A percentile compares a stretch with the other conserved stretches of the same genome.
These are phyloP conservation scores for Aureobasidium leucospermi DNA, from an alignment of 2,329 filamentous ascomycete species.

Conservation along the genomic window DNA sequence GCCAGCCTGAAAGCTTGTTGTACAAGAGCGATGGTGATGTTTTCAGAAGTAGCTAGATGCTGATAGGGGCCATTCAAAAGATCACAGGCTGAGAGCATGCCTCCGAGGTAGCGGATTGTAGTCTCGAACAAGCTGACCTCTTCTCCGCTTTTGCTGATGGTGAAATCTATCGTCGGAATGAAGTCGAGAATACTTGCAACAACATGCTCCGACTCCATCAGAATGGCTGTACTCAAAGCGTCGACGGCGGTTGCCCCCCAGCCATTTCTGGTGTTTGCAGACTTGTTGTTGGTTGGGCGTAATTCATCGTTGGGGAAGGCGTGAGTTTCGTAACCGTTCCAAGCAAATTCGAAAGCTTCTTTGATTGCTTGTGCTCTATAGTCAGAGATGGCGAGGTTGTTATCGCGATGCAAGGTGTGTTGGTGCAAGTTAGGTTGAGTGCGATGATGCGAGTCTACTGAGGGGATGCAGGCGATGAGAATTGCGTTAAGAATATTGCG, in stretches of 20 bases:
- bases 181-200: conserved; percentile 65
- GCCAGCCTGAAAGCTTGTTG: conserved; percentile 62
- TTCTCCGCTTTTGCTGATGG: conserved; percentile 38
- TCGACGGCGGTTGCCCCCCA: conserved; percentile 83
- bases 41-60: conserved; percentile 19
- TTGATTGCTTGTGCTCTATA: conserved; percentile 46
- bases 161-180: conserved; percentile 65
- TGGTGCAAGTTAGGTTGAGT: no score
- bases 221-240: conserved; percentile 67
- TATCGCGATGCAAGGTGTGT: neutral
- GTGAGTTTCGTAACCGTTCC: conserved; percentile 52
- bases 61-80: conserved; percentile 58
- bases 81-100: conserved; percentile 69
- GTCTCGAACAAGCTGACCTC: conserved; percentile 79
- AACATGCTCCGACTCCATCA: conserved; percentile 64
- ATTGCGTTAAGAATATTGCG: neutral
- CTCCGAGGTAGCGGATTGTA: conserved; percentile 80
- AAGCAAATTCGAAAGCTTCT: conserved; percentile 62
- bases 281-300: conserved; percentile 57
- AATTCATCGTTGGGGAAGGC: conserved; percentile 75
- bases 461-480: neutral
- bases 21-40: conserved; percentile 53
- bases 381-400: neutral
- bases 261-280: conserved; percentile 64
- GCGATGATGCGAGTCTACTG: neutral